These are phyloP conservation scores for Eleusine coracana DNA, from an alignment of 176 grass and related monocot species.

Conservation along the genomic window DNA sequence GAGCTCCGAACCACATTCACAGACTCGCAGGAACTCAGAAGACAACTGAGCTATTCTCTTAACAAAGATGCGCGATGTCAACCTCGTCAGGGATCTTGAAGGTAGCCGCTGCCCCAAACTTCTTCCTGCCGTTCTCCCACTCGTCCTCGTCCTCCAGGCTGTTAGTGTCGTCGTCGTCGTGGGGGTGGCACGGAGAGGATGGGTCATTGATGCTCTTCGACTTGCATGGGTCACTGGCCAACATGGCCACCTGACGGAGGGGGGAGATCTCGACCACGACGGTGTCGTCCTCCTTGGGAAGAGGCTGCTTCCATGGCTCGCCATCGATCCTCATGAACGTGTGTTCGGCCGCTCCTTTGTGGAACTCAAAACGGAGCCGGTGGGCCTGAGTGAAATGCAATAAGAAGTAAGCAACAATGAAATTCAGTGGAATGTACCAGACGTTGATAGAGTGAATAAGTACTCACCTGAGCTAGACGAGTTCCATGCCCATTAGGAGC, in stretches of 20 bases:
- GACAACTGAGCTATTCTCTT: background rate
- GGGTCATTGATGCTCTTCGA: slow-evolving; percentile 70
- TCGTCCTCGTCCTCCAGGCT: slow-evolving; percentile 57
- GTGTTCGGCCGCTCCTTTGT: slow-evolving; percentile 67
- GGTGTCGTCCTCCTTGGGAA: slow-evolving; percentile 67
- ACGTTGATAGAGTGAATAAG: background rate
- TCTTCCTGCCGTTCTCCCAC: slow-evolving; percentile 75
- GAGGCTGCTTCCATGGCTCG: slow-evolving; percentile 96
- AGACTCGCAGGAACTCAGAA: background rate
- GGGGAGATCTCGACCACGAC: slow-evolving; percentile 88
- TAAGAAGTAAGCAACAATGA: background rate
- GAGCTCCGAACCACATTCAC: background rate
- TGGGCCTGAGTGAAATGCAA: slow-evolving; percentile 46
- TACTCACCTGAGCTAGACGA: slow-evolving; percentile 82
- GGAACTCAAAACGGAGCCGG: slow-evolving; percentile 82
- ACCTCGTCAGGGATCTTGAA: slow-evolving; percentile 77
- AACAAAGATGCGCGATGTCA: slow-evolving; percentile 65
- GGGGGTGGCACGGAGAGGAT: slow-evolving; percentile 12
- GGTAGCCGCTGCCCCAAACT: slow-evolving; percentile 70
- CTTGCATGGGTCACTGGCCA: slow-evolving; percentile 57
- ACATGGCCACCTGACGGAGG: slow-evolving; percentile 80
- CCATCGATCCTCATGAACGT: slow-evolving; percentile 96
- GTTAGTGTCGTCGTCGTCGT: slow-evolving; percentile 35
- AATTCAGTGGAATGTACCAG: background rate
- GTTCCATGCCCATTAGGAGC: slow-evolving; percentile 90